Percentiles rank a stretch among this genome's conserved stretches.
phyloP scores from a whole-genome alignment of 768 basidiomycete genomes.

The Pholiota conissans region DNA sequence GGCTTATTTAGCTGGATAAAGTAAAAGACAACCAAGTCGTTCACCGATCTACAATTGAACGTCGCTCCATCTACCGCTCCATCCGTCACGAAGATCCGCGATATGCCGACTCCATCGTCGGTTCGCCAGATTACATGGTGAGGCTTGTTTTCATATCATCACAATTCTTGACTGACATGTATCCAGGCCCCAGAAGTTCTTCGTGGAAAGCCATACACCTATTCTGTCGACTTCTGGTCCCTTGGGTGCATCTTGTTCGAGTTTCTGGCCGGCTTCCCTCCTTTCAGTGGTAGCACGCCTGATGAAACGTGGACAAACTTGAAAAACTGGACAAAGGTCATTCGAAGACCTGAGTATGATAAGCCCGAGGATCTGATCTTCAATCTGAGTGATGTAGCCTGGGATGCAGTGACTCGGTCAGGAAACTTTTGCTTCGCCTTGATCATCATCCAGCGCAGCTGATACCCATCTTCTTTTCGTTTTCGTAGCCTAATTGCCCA shows the following conservation, averaged over 20 bases:
- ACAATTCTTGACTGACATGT: neutral
- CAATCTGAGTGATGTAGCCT: constrained; percentile 90
- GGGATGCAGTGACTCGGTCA: constrained; percentile 90
- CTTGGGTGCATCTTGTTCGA: constrained; percentile 98
- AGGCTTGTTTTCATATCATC: neutral
- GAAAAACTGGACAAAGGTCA: constrained; percentile 94
- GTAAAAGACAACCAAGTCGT: constrained; percentile 92
- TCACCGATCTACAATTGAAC: constrained; percentile 89
- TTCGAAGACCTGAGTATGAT: constrained; percentile 93
- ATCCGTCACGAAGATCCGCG: constrained; percentile 88
- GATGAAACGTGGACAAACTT: constrained; percentile 99
- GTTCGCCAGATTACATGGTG: constrained; percentile 98
- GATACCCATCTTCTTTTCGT: constrained; percentile 4
- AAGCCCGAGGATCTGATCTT: constrained; percentile 95
- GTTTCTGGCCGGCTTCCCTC: constrained; percentile 95
- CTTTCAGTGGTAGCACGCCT: constrained; percentile 92
- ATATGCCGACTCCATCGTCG: constrained; percentile 96
- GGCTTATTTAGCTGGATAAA: constrained; percentile 74
- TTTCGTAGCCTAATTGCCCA: constrained; percentile 69
- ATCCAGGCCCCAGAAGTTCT: constrained; percentile 81
- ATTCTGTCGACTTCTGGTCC: constrained; percentile 98
- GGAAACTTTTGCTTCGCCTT: constrained; percentile 14
- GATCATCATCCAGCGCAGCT: neutral
- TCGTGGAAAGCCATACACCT: constrained; percentile 92
- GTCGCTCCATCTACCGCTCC: constrained; percentile 92